Evolutionary conservation across 805 yeast genomes (phyloP), one percentile per base, ranked within the genome.

Genomic region (Candida fluviatilis): DNA sequence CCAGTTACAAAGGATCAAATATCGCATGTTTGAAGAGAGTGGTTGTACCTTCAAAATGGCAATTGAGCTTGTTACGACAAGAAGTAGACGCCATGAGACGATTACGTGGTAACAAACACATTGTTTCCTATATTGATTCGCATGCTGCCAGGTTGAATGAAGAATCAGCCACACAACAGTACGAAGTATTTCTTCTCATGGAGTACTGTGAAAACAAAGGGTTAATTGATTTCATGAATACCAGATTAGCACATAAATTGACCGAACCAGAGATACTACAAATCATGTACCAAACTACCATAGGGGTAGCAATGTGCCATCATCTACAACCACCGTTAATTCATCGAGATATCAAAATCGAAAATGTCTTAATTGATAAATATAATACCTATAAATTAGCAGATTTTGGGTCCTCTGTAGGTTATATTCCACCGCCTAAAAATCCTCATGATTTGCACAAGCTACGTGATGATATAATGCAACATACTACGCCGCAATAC

Each of bases 61-160:
- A 84, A 37, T 71, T 93, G 56, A 87, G 85, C 50, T 75, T 82
- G 17, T 68, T 93, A 36, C 69, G 98, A 45, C 96, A 95, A 28
- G 99, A 93, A 59, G 99, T 93, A 12, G 98, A 93, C 56, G 95
- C 97, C 10, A 91, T 93, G 98, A 85, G 87, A 61, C 71, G 95
- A 18, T 69, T 93, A 24, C 69, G 81, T 44, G 95, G 95, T 6
- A 76, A 84, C 47, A 74, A 75, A 33, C 81, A 82, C 55, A 80
- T 93, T 44, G 99, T 93, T 1, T 80, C 87, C 2, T 93, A 93
- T 58, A 85, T 89, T 37, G 99, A 93, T 59, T 87, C 96, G 2
- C 96, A 93, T 64, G 99, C 99, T 5, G 80, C 95, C 10, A 73
- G 95, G 49, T 64, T 83, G 60, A 31, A 31, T n/a, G n/a, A n/a